Evolutionary conservation across 2,329 filamentous ascomycete genomes (phyloP).

Genomic region (Pseudogymnoascus sp.): DNA sequence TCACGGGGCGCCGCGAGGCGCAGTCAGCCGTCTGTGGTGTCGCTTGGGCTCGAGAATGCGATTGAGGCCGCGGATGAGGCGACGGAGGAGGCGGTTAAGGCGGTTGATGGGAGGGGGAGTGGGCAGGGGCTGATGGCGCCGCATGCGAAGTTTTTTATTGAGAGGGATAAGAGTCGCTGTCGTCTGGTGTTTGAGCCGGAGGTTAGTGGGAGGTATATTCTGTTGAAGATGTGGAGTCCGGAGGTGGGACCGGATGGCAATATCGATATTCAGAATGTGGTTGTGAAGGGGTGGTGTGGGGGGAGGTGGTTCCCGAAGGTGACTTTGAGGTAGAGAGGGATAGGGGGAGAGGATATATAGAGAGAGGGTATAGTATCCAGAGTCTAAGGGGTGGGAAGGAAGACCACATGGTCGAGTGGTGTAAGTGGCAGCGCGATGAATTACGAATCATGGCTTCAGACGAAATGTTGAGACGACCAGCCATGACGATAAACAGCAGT

Average conservation of each 20-base stretch:
- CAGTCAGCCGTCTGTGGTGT: not conserved
- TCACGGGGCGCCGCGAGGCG: not conserved
- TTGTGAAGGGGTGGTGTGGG: conserved; percentile 77
- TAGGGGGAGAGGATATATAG: not conserved
- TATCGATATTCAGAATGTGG: conserved; percentile 83
- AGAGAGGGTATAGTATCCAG: not conserved
- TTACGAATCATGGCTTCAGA: not conserved
- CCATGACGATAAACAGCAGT: not conserved
- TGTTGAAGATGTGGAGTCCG: conserved; percentile 87
- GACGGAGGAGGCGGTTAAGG: conserved; percentile 50
- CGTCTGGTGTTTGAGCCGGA: conserved; percentile 80
- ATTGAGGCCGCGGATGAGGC: conserved; percentile 36
- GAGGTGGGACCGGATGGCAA: conserved; percentile 58
- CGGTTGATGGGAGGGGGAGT: conserved; percentile 41
- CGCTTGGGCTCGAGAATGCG: conserved; percentile 11
- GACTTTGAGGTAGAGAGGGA: conserved; percentile 44
- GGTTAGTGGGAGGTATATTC: conserved; percentile 72
- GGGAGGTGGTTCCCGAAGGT: conserved; percentile 74
- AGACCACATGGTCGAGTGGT: not conserved
- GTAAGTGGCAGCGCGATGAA: not conserved
- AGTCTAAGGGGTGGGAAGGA: not conserved
- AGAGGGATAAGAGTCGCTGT: conserved; percentile 74
- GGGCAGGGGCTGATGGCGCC: conserved; percentile 55
- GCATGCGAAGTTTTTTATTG: conserved; percentile 77
- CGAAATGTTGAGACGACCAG: not conserved